phyloP scores from a whole-genome alignment of 2,329 filamentous ascomycete genomes.

The Penicillium sp. region DNA sequence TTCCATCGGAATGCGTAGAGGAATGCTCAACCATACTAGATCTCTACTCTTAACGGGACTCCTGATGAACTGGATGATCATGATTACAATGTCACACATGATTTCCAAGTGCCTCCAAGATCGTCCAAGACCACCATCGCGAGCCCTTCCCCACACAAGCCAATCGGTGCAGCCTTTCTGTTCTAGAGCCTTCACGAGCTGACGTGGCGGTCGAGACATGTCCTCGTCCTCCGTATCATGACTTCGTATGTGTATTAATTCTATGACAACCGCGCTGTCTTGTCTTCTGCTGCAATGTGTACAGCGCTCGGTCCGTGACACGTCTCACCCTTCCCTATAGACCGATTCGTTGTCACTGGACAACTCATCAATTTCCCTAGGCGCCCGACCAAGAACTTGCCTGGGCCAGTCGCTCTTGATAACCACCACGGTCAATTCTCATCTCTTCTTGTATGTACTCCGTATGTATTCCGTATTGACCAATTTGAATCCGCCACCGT shows the following conservation, averaged over 20 bases:
- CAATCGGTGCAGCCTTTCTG: conserved; percentile 21
- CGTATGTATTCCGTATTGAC: neutral
- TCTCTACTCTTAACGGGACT: neutral
- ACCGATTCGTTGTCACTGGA: neutral
- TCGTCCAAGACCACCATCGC: conserved; percentile 5
- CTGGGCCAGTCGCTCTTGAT: neutral
- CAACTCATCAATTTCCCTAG: neutral
- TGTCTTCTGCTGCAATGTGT: neutral
- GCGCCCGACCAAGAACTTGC: conserved; percentile 1
- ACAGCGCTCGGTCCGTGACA: neutral
- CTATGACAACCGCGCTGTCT: neutral
- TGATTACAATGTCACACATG: neutral
- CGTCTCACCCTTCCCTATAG: neutral
- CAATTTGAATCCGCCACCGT: neutral
- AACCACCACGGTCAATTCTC: neutral
- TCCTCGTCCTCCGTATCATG: neutral
- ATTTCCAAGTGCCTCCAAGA: conserved; percentile 12
- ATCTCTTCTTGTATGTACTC: neutral
- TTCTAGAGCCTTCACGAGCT: conserved; percentile 12
- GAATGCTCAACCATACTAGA: conserved; percentile 1
- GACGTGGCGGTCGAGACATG: conserved; percentile 17
- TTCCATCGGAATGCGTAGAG: conserved; percentile 18
- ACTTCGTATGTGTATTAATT: neutral
- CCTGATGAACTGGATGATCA: too few relatives aligned
- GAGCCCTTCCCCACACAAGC: conserved; percentile 21